Base-by-base conservation (phyloP, 1,139 yeast genomes). In the Insectozyma bohioensis region DNA sequence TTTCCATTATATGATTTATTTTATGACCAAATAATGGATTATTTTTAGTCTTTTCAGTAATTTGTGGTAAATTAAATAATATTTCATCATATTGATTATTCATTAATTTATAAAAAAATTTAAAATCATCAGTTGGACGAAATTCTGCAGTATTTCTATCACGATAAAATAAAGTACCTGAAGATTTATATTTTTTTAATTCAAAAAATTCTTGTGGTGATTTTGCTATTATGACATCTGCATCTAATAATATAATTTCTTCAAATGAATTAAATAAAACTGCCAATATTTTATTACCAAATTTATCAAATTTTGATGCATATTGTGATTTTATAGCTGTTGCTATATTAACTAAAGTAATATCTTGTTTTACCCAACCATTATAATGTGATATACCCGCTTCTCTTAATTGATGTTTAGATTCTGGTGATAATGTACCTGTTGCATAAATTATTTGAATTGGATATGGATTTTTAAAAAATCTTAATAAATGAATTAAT, bases 391-490 rank as follows among this genome's bases (percentile, higher is more conserved):
- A n/a, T n/a, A n/a, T n/a, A n/a, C n/a, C n/a, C 6, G 28, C 52
- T 12, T 39, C 38, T 7, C 51, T 41, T 10, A 62, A 42, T 4
- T 47, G 41, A 30, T 56, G 72, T 33, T 65, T 66, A 2, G 61
- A 42, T 22, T 49, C 56, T 7, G 43, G 35, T 3, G 61, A 47
- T 33, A 61, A 37, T 13, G 47, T 38, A 13, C 48, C 48, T 15
- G 41, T 33, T 40, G 48, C 39, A 43, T 74, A 72, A n/a, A 79
- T 64, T 20, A 78, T 62, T 54, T 79, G 80, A 36, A 79, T 65
- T 1, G 84, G 84, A 15, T 65, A 57, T 18, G 57, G 56, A 42
- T 73, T 77, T 24, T 63, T 60, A 24, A 67, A 50, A 3, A 69
- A 64, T 36, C 80, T 56, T 23, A 78, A 52, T 1, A 74, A 51